phyloP scores from a whole-genome alignment of 768 basidiomycete species.

The Trametes coccinea region DNA sequence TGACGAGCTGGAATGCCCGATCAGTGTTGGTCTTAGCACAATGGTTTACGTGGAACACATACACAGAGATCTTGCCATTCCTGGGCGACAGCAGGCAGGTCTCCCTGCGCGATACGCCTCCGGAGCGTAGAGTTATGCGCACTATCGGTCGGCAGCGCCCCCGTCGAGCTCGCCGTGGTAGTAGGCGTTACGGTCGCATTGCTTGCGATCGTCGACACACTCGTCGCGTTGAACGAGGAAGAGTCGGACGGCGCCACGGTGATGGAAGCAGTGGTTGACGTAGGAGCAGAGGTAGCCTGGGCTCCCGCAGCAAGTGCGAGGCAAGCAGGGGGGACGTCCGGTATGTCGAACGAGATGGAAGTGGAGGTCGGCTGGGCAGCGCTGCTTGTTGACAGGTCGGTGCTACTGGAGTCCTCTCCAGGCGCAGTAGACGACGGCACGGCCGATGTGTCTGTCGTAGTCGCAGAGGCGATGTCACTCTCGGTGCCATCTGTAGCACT shows the following conservation, averaged over 20 bases:
- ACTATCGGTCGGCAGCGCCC: too few species aligned
- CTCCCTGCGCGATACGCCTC: constrained; percentile 34
- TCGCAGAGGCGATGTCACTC: too few species aligned
- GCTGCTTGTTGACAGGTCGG: neutral
- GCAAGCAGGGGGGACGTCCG: constrained; percentile 17
- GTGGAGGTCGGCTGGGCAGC: constrained; percentile 1
- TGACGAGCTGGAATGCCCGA: constrained; percentile 24
- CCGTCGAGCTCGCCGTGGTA: too few species aligned
- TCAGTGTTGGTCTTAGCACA: too few species aligned
- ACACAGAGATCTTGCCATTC: constrained; percentile 48
- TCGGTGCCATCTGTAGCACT: too few species aligned
- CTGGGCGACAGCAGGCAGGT: constrained; percentile 40
- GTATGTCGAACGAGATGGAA: constrained; percentile 5
- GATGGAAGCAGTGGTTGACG: neutral
- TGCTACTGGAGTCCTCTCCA: too few species aligned
- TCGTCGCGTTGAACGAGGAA: too few species aligned
- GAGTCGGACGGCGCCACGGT: too few species aligned
- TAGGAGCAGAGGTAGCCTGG: neutral
- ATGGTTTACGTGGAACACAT: neutral
- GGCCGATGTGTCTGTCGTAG: too few species aligned
- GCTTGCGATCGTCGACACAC: too few species aligned
- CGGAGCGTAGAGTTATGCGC: neutral
- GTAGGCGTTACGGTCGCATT: too few species aligned
- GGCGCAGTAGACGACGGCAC: too few species aligned
- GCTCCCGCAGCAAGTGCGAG: constrained; percentile 9